A percentile compares a stretch with the other conserved stretches of the same genome.
Evolutionary conservation across 805 yeast genomes (phyloP).

Genomic region (Metschnikowia hibisci): DNA sequence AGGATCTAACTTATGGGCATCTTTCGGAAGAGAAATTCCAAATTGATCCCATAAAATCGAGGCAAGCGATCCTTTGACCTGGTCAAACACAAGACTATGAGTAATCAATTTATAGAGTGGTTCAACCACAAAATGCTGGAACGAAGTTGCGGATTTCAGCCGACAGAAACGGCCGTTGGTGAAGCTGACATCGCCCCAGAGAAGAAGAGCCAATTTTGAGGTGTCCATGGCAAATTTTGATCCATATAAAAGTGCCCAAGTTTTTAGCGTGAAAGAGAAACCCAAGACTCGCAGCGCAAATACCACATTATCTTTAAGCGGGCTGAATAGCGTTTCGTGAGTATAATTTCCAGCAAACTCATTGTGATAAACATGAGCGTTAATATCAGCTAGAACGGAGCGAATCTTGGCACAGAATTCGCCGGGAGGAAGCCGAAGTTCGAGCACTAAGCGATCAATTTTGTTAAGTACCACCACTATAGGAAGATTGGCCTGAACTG

Average conservation of each 20-base stretch:
- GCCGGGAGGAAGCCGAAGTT: constrained; percentile 66
- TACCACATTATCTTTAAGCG: constrained; percentile 60
- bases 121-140: constrained; percentile 61
- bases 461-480: constrained; percentile 70
- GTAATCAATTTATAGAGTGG: constrained; percentile 79
- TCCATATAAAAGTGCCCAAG: constrained; percentile 56
- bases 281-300: constrained; percentile 68
- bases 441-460: constrained; percentile 79
- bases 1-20: constrained; percentile 49
- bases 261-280: constrained; percentile 60
- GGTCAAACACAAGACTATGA: constrained; percentile 51
- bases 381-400: constrained; percentile 59
- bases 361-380: constrained; percentile 42
- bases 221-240: constrained; percentile 17
- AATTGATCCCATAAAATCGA: constrained; percentile 46
- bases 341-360: constrained; percentile 25
- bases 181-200: constrained; percentile 79
- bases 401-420: constrained; percentile 71
- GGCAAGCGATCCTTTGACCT: constrained; percentile 35
- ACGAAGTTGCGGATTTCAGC: constrained; percentile 36
- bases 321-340: constrained; percentile 44
- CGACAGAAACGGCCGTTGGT: constrained; percentile 46
- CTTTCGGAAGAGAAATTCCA: constrained; percentile 40
- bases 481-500: constrained; percentile 47
- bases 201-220: constrained; percentile 44